Evolutionary conservation across 768 basidiomycete species (phyloP), one percentile per base, ranked within the genome.

Genomic region (Suillus americanus): DNA sequence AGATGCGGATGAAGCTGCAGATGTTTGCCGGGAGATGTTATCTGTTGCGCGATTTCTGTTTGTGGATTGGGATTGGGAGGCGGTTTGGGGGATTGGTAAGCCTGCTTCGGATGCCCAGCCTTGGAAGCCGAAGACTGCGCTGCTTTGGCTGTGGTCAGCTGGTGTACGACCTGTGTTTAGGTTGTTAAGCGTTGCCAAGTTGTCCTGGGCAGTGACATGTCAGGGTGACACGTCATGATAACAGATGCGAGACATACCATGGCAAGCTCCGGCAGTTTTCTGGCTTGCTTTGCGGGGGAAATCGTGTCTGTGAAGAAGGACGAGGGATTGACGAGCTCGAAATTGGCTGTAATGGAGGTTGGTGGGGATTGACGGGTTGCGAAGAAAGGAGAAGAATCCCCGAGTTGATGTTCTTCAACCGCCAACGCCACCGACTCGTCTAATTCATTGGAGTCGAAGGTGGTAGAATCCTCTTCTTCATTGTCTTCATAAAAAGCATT

Each of bases 81-180:
- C 20, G 20, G 8, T 20, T 45, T 20, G 16, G 41, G 64, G 62
- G 23, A 67, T 35, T 40, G 69, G 43, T 33, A 75, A 69, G 40
- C 70, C 70, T 62, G 45, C 75, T 70, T 76, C 75, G 23, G 74
- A 75, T 25, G 73, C 74, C 75, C 75, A 76, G 54, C 60, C 62
- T 59, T 77, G 74, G 74, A 73, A 76, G 43, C 74, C 68, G 23
- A 61, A 53, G 20, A 30, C 63, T 18, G 66, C 38, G 60, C 25
- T 62, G 3, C 62, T 68, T 5, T n/a, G 12, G 6, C 20, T 8
- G 2, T 28, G 37, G 51, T 70, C 68, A 14, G 72, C 71, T 35
- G 67, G 64, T 1, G 67, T 55, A 53, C 75, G 74, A 28, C 64
- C 71, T 28, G 59, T 35, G 65, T 62, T 70, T 40, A 75, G 71